Conservation (phyloP, 768 basidiomycete species). For the Hygrophorus russula region DNA sequence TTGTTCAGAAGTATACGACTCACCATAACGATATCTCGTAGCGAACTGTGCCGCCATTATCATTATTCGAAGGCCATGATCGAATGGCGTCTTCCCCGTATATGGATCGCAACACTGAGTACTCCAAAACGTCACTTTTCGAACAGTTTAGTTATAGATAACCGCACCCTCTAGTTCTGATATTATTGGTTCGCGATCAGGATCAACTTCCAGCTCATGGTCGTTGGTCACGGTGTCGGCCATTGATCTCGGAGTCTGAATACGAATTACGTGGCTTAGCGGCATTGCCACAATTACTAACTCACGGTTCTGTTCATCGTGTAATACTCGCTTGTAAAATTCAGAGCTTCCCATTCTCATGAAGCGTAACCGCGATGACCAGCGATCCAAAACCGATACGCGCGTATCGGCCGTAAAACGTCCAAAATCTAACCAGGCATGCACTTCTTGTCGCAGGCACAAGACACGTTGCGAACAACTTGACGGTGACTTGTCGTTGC, state of each 20-base stretch:
- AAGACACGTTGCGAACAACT: slow-evolving; percentile 41
- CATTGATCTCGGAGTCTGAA: too few species aligned
- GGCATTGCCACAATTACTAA: too few species aligned
- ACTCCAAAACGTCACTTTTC: slow-evolving; percentile 1
- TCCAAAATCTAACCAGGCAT: slow-evolving; percentile 33
- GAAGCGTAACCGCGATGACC: slow-evolving; percentile 3
- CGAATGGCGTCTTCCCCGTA: slow-evolving; percentile 60
- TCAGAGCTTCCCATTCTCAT: neutral
- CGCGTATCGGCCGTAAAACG: slow-evolving; percentile 16
- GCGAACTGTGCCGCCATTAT: slow-evolving; percentile 33
- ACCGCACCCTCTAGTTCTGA: slow-evolving; percentile 34
- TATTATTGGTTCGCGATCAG: slow-evolving; percentile 31
- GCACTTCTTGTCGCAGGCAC: slow-evolving; percentile 33
- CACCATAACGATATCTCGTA: slow-evolving; percentile 60
- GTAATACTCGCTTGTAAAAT: too few species aligned
- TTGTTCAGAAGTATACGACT: slow-evolving; percentile 16
- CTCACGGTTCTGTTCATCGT: too few species aligned
- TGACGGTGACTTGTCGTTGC: slow-evolving; percentile 20
- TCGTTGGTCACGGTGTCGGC: too few species aligned
- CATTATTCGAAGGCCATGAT: slow-evolving; percentile 35
- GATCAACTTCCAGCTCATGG: slow-evolving; percentile 10
- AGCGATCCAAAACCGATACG: neutral
- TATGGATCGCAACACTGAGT: slow-evolving; percentile 67
- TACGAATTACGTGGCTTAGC: too few species aligned
- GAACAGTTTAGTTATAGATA: neutral